These are phyloP conservation scores for Dicorynia guianensis DNA, from an alignment of 306 rosid species.

Conservation along the genomic window DNA sequence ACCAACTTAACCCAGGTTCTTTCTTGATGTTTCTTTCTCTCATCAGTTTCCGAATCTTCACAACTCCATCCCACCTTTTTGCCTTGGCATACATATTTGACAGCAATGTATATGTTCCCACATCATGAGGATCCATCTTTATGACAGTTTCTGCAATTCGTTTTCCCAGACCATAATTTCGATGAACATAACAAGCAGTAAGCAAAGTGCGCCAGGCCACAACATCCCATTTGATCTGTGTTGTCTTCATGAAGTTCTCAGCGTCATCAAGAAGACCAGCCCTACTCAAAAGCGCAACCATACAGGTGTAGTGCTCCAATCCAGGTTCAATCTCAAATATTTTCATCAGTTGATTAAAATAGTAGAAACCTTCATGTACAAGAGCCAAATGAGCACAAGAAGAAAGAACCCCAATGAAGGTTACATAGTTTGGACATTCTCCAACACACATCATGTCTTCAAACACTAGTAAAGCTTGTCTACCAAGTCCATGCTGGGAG, in stretches of 20 bases:
- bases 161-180: slow-evolving; percentile 66
- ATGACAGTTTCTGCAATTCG: slow-evolving; percentile 67
- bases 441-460: slow-evolving; percentile 56
- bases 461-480: slow-evolving; percentile 65
- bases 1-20: slow-evolving; percentile 91
- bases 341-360: slow-evolving; percentile 59
- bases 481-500: slow-evolving; percentile 75
- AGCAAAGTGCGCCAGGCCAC: slow-evolving; percentile 90
- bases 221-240: slow-evolving; percentile 74
- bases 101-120: slow-evolving; percentile 72
- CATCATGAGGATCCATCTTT: slow-evolving; percentile 78
- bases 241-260: slow-evolving; percentile 66
- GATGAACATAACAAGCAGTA: slow-evolving; percentile 81
- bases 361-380: slow-evolving; percentile 63
- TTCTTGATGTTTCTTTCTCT: slow-evolving; percentile 77
- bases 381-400: slow-evolving; percentile 67
- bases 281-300: slow-evolving; percentile 69
- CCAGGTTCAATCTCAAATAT: slow-evolving; percentile 63
- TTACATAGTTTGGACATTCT: slow-evolving; percentile 57
- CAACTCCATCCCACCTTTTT: slow-evolving; percentile 72
- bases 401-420: slow-evolving; percentile 66
- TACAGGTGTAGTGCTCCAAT: slow-evolving; percentile 83
- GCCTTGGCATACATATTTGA: slow-evolving; percentile 81
- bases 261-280: slow-evolving; percentile 74
- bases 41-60: slow-evolving; percentile 72